Conservation (phyloP, 75 land plant species). For the Pinus tabuliformis region DNA sequence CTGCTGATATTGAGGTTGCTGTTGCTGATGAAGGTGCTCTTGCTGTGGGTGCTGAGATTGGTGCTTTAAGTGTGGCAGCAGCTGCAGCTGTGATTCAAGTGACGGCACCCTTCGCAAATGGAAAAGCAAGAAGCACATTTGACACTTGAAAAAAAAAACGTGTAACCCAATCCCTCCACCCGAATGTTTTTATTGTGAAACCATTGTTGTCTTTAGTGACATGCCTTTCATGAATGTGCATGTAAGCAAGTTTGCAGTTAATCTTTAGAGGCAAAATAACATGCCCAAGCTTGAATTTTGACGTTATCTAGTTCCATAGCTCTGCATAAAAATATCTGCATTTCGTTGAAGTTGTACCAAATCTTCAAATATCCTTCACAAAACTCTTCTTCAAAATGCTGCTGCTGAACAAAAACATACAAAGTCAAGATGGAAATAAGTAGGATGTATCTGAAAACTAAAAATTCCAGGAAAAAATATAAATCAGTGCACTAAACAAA, state of each 20-base stretch:
- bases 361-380: not conserved
- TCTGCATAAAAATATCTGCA: not conserved
- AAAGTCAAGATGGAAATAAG: not conserved
- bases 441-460: not conserved
- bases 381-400: not conserved
- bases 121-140: not conserved
- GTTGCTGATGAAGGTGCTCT: slow-evolving; percentile 27
- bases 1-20: slow-evolving; percentile 32
- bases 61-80: slow-evolving; percentile 26
- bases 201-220: not conserved
- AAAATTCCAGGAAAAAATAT: not conserved
- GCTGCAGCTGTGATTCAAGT: slow-evolving; percentile 32
- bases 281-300: not conserved
- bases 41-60: slow-evolving; percentile 40
- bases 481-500: too few relatives aligned
- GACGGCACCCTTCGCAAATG: slow-evolving; percentile 10
- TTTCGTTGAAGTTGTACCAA: not conserved
- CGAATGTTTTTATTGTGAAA: not conserved
- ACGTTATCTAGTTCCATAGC: not conserved
- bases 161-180: not conserved
- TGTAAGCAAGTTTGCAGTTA: not conserved
- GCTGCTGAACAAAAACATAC: not conserved
- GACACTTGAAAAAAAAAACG: not conserved
- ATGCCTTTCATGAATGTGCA: not conserved
- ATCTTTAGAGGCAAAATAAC: not conserved